These are phyloP conservation scores for Middelhovenomyces tepae DNA, from an alignment of 805 yeast species.

Conservation along the genomic window DNA sequence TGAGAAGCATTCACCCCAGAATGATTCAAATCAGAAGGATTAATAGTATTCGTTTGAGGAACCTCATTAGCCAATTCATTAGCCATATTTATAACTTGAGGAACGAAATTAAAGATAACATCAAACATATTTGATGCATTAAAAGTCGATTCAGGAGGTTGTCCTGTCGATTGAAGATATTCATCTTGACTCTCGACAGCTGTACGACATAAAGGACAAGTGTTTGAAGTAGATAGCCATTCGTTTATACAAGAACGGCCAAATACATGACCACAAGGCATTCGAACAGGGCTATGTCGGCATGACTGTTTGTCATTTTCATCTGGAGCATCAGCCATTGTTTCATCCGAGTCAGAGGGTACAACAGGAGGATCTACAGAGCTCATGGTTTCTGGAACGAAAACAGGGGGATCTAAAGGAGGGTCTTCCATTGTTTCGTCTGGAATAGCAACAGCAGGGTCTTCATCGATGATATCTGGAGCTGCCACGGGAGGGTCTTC, in stretches of 20 bases:
- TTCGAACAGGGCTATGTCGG: constrained; percentile 58
- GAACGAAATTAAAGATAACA: constrained; percentile 13
- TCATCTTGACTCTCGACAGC: constrained; percentile 34
- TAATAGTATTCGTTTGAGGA: too few relatives aligned
- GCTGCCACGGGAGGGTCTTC: constrained; percentile 8
- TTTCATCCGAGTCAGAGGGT: neutral
- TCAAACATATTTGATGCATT: constrained; percentile 11
- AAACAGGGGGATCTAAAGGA: too few relatives aligned
- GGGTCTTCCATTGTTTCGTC: too few relatives aligned
- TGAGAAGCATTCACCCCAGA: constrained; percentile 1
- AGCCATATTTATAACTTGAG: too few relatives aligned
- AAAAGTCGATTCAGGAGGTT: constrained; percentile 14
- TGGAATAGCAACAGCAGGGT: constrained; percentile 11
- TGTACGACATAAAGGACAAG: constrained; percentile 82
- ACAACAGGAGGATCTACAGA: neutral
- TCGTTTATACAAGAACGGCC: constrained; percentile 77
- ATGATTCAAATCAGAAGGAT: too few relatives aligned
- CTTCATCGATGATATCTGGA: constrained; percentile 4
- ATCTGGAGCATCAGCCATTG: constrained; percentile 9
- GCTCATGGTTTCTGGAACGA: neutral
- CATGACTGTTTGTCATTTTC: too few relatives aligned
- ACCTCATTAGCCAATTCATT: too few relatives aligned
- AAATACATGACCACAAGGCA: constrained; percentile 84
- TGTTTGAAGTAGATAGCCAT: constrained; percentile 67
- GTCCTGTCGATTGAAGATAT: constrained; percentile 16